Evolutionary conservation across 2,329 filamentous ascomycete genomes (phyloP).

Genomic region (Pleoardoris graminearum): DNA sequence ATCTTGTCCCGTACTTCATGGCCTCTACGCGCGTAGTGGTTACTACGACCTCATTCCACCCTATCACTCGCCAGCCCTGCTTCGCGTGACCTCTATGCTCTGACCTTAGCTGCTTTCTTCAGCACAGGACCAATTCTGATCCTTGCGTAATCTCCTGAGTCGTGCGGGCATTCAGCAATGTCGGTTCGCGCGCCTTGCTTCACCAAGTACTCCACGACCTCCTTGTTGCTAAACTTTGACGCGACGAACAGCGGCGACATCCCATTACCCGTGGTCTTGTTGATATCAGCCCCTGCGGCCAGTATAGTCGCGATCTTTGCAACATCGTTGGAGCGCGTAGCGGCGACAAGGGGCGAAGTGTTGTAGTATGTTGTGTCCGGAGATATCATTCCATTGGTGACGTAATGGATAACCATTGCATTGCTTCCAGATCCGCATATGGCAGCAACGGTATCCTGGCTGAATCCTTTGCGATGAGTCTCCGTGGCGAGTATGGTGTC

Average conservation of each 20-base stretch:
- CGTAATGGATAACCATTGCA: not conserved
- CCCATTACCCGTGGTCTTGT: not conserved
- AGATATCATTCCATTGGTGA: not conserved
- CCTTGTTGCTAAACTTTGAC: not conserved
- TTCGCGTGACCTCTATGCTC: too few species aligned
- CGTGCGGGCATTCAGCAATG: too few species aligned
- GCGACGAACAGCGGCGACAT: not conserved
- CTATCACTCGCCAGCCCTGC: too few species aligned
- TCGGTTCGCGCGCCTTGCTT: not conserved
- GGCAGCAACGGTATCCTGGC: not conserved
- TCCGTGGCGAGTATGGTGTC: not conserved
- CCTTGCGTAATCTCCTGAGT: too few species aligned
- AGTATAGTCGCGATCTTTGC: not conserved
- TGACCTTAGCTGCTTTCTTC: too few species aligned
- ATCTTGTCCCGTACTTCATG: too few species aligned
- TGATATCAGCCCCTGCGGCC: conserved; percentile 3
- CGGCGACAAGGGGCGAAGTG: not conserved
- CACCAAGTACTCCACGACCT: not conserved
- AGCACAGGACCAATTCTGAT: too few species aligned
- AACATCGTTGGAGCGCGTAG: not conserved
- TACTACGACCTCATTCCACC: too few species aligned
- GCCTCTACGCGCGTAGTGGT: too few species aligned
- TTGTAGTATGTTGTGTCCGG: not conserved
- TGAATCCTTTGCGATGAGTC: not conserved
- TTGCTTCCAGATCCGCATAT: not conserved